Base-by-base conservation (phyloP, 495 filamentous ascomycete species). In the Penicilliopsis zonata region DNA sequence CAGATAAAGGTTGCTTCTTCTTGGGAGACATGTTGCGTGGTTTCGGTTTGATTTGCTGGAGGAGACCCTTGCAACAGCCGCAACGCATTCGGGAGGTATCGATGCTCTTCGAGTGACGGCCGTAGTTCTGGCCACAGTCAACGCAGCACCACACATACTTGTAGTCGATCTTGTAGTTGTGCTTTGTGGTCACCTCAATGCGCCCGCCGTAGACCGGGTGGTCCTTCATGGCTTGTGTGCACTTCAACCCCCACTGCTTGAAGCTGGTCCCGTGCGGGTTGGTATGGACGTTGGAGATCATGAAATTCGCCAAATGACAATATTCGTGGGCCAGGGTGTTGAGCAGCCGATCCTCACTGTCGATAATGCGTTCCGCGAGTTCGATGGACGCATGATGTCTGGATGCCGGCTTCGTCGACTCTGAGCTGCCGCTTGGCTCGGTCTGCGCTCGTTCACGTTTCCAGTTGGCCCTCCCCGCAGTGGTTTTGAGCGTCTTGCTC, bases 301-400 rank as follows among this genome's bases (percentile, higher is more conserved):
- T 85, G 53, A 81, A 92, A 45, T 82, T 87, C 18, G 82, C 77
- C 1, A 96, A 64, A 49, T 98, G 90, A 55, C 88, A 95, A 63
- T 86, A 98, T 41, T 98, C 90, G 53, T 98, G 90, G 2, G 87
- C 84, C 13, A 95, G 46, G 1, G 83, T 82, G 52, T 94, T 93
- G 29, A 86, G 62, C 13, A 98, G 66, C 13, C 86, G 75, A 27
- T 82, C 63, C 35, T 80, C 70, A 49, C 77, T 72, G 50, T 78
- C 68, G 33, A 96, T 82, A 29, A 98, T 80, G 37, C 86, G 87
- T 33, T 81, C 74, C 0, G 88, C 81, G 3, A 98, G 71, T 42
- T 96, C 87, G 48, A 98, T 95, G 8, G 55, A 70, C 5, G 83
- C 84, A 42, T 77, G 50, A 48, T 94, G 83, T 18, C 65, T 61